Percentiles rank a stretch among this genome's conserved stretches.
Conservation (phyloP, 1,284 basidiomycete genomes). For the Cystobasidium slooffiae region DNA sequence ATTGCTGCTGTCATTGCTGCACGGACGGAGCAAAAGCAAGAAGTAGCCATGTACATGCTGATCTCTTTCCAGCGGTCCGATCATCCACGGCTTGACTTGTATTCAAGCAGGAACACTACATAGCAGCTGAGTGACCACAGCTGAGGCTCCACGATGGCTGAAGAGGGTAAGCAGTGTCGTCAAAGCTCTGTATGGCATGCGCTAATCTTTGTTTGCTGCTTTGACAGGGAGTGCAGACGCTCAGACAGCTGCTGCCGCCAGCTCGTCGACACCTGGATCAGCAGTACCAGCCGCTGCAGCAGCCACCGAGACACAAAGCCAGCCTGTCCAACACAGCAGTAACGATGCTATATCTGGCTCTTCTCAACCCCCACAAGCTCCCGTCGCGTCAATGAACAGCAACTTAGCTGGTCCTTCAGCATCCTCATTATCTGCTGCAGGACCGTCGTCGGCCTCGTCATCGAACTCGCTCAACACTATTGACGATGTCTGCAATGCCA, state of each 20-base stretch:
- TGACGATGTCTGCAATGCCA: constrained; percentile 36
- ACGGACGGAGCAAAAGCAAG: not conserved
- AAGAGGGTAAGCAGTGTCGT: constrained; percentile 4
- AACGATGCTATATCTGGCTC: not conserved
- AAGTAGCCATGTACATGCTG: not conserved
- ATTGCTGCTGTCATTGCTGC: constrained; percentile 2
- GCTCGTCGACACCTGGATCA: not conserved
- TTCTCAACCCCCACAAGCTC: not conserved
- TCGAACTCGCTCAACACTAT: constrained; percentile 36
- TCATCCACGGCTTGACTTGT: too few relatives aligned
- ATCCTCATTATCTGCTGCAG: not conserved
- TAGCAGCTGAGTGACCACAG: not conserved
- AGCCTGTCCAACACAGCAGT: not conserved
- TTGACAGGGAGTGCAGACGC: constrained; percentile 2
- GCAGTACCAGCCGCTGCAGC: not conserved
- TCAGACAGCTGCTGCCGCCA: not conserved
- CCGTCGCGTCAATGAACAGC: not conserved
- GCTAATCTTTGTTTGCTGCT: not conserved
- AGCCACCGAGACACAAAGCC: constrained; percentile 5
- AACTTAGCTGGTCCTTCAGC: not conserved
- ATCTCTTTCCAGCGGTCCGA: constrained; percentile 7
- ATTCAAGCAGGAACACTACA: too few relatives aligned
- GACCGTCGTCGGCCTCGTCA: constrained; percentile 23
- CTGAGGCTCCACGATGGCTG: not conserved
- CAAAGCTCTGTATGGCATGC: not conserved